Evolutionary conservation across 805 yeast genomes (phyloP), one percentile per base, ranked within the genome.

Genomic region (Cyberlindnera sargentensis): DNA sequence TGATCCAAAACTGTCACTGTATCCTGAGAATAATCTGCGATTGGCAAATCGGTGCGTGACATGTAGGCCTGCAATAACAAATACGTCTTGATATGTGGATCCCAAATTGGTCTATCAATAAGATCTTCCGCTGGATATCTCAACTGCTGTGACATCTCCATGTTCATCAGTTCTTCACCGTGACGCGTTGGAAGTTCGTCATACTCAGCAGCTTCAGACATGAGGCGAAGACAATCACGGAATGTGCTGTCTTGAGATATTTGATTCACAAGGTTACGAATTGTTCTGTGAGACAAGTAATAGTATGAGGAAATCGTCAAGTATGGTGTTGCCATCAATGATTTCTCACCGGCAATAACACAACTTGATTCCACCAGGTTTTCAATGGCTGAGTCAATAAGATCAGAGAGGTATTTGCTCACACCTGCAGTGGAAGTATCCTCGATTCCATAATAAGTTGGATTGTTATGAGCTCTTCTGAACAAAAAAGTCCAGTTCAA

Each of bases 21-120:
- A 63, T 93, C 99, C 59, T 91, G 98, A 8, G 84, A 72, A 60
- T 93, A 93, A 69, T 93, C 99, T 0, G 95, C 95, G 56, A 93
- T 86, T 2, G 98, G 99, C 39, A 93, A 68, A 46, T 86, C 93
- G 5, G 85, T 76, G 47, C 82, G 79, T 0, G 97, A 87, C 42
- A 93, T 83, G 60, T 74, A 91, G 0, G 97, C 83, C 62, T 93
- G 99, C n/a, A 93, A 65, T 35, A 95, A 72, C 43, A 89, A 73
- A 51, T 85, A 90, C 0, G 96, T 82, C 61, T 93, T 93, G 63
- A 53, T 74, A 23, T 90, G 93, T 48, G 80, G 93, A 3, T 93
- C 70, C 23, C 89, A 73, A 43, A 83, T 91, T 6, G 79, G 64
- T 25, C 77, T 79, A 3, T 89, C 86, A 0, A 82, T 72, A 57